Percentiles rank a stretch among this genome's conserved stretches.
Conservation (phyloP, 352 stramenopile species). For the Globisporangium paddicum region DNA sequence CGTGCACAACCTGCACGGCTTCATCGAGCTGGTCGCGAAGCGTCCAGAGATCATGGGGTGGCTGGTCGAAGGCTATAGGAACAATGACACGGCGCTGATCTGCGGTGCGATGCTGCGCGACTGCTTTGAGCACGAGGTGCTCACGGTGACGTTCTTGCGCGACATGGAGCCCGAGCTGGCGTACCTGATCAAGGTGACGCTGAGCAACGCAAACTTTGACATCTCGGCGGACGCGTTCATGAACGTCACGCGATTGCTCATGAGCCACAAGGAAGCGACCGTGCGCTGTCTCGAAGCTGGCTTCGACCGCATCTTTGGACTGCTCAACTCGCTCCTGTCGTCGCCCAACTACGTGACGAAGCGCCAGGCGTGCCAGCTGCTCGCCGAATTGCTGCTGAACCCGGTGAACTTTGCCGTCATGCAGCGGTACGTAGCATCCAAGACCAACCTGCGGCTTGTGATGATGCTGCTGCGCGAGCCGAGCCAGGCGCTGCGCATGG, state of each 20-base stretch:
- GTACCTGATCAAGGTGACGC: slow-evolving; percentile 63
- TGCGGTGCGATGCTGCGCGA: slow-evolving; percentile 79
- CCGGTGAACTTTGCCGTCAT: slow-evolving; percentile 74
- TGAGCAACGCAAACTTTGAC: slow-evolving; percentile 79
- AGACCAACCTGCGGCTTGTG: slow-evolving; percentile 64
- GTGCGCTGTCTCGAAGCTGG: slow-evolving; percentile 41
- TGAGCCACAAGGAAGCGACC: slow-evolving; percentile 56
- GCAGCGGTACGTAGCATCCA: slow-evolving; percentile 70
- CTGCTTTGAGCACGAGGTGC: slow-evolving; percentile 62
- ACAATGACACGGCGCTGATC: slow-evolving; percentile 69
- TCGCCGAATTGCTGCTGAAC: slow-evolving; percentile 71
- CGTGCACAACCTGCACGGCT: slow-evolving; percentile 59
- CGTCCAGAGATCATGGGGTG: slow-evolving; percentile 65
- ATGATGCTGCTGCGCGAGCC: slow-evolving; percentile 75
- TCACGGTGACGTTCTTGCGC: slow-evolving; percentile 56
- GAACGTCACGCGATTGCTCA: slow-evolving; percentile 71
- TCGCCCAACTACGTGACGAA: slow-evolving; percentile 73
- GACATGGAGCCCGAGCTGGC: slow-evolving; percentile 62
- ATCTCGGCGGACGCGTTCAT: slow-evolving; percentile 79
- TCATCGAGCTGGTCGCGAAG: slow-evolving; percentile 56
- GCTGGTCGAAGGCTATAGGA: slow-evolving; percentile 70
- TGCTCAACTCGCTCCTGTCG: slow-evolving; percentile 54
- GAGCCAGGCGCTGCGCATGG: slow-evolving; percentile 72
- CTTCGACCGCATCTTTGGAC: slow-evolving; percentile 67
- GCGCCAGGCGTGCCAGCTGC: slow-evolving; percentile 63